These are phyloP conservation scores for Ziziphus jujuba DNA, from an alignment of 306 rosid species.

Conservation along the genomic window DNA sequence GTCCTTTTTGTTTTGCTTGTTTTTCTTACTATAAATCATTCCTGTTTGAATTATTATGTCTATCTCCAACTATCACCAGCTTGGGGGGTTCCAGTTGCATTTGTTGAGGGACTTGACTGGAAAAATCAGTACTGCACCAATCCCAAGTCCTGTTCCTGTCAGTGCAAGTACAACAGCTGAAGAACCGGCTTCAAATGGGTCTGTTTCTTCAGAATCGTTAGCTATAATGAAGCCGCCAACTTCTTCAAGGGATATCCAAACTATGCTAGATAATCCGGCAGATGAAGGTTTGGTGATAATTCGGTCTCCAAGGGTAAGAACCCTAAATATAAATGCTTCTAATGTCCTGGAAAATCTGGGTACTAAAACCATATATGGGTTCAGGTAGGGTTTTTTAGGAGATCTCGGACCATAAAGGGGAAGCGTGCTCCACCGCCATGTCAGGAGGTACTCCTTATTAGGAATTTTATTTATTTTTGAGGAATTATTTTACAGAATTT, in stretches of 20 bases:
- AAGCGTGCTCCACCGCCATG: conserved; percentile 76
- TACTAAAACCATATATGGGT: conserved; percentile 34
- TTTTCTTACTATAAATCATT: conserved; percentile 10
- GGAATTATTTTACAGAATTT: conserved; percentile 7
- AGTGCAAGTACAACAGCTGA: conserved; percentile 32
- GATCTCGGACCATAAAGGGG: conserved; percentile 81
- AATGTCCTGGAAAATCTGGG: conserved; percentile 17
- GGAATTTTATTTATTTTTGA: neutral
- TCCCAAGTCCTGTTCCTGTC: conserved; percentile 42
- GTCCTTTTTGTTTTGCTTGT: neutral
- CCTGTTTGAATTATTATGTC: conserved; percentile 17
- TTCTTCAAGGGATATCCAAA: conserved; percentile 45
- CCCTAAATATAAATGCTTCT: neutral
- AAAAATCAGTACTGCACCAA: conserved; percentile 32
- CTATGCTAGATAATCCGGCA: conserved; percentile 64
- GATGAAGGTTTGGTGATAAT: conserved; percentile 84
- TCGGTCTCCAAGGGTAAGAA: conserved; percentile 69
- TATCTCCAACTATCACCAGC: conserved; percentile 43
- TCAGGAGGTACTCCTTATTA: conserved; percentile 57
- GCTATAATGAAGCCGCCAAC: conserved; percentile 43
- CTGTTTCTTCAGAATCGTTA: conserved; percentile 56
- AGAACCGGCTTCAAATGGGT: conserved; percentile 44
- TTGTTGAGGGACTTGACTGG: conserved; percentile 49
- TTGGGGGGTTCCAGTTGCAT: conserved; percentile 65
- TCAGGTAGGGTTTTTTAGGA: conserved; percentile 91